phyloP scores from a whole-genome alignment of 225 moss, liverwort and hornwort species.

The Pleurozium schreberi region DNA sequence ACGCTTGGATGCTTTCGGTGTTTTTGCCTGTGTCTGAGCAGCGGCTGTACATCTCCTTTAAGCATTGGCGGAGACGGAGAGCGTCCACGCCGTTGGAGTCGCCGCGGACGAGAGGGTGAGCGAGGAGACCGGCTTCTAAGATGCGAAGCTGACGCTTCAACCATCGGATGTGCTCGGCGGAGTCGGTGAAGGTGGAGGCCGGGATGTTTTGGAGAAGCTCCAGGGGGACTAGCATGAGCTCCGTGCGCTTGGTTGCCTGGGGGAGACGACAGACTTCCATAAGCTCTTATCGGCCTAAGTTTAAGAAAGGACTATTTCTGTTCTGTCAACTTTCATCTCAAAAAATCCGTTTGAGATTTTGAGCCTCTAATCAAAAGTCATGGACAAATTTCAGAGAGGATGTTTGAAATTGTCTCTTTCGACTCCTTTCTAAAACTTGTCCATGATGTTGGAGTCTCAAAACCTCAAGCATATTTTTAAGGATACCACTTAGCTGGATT shows the following conservation, averaged over 20 bases:
- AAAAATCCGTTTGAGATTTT: no score
- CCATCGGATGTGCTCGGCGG: conserved; percentile 57
- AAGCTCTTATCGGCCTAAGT: neutral
- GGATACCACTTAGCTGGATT: no score
- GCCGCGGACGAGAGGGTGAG: conserved; percentile 55
- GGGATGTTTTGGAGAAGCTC: conserved; percentile 75
- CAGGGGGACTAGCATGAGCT: conserved; percentile 74
- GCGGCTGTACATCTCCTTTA: conserved; percentile 56
- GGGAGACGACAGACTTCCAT: neutral
- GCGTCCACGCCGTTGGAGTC: conserved; percentile 42
- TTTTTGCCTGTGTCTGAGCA: conserved; percentile 59
- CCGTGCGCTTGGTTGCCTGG: conserved; percentile 70
- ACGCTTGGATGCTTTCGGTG: conserved; percentile 63
- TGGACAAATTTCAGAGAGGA: no score
- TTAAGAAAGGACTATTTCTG: no score
- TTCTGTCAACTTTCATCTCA: neutral
- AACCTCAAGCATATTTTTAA: no score
- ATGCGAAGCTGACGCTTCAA: conserved; percentile 67
- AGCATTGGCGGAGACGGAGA: conserved; percentile 63
- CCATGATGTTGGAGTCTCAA: no score
- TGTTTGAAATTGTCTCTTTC: no score
- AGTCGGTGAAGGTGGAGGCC: conserved; percentile 54
- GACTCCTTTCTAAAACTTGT: no score
- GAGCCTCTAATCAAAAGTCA: no score
- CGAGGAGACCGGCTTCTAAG: conserved; percentile 67